Evolutionary conservation across 2,329 filamentous ascomycete species (phyloP).

Genomic region (Alternaria sp.): DNA sequence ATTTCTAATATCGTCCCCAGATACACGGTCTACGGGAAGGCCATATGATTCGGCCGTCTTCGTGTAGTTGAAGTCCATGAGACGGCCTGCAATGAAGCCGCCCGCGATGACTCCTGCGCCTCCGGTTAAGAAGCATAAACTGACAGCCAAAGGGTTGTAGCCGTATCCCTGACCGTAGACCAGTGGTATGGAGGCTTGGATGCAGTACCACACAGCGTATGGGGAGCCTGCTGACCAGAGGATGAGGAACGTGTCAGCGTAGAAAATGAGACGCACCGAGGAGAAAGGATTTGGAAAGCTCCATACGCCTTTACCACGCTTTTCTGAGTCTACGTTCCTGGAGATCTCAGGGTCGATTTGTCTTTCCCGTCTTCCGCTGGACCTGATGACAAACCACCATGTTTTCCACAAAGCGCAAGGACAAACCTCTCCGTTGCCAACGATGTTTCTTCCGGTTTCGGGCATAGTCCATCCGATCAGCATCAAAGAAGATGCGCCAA

Average conservation of each 20-base stretch:
- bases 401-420: background rate
- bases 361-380: background rate
- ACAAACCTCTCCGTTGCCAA: background rate
- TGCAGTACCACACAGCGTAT: background rate
- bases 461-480: background rate
- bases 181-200: background rate
- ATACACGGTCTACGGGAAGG: background rate
- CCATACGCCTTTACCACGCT: background rate
- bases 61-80: background rate
- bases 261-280: background rate
- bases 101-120: background rate
- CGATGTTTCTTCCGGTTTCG: background rate
- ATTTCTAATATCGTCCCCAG: background rate
- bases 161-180: background rate
- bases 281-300: background rate
- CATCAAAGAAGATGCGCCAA: background rate
- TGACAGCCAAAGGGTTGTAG: background rate
- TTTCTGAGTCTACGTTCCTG: background rate
- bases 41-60: background rate
- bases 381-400: background rate
- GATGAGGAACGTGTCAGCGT: background rate
- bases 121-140: background rate
- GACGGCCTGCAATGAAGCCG: background rate
- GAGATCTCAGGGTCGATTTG: rapidly evolving
- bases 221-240: background rate